phyloP scores from a whole-genome alignment of 2,329 filamentous ascomycete species.

The Saccharata proteae region DNA sequence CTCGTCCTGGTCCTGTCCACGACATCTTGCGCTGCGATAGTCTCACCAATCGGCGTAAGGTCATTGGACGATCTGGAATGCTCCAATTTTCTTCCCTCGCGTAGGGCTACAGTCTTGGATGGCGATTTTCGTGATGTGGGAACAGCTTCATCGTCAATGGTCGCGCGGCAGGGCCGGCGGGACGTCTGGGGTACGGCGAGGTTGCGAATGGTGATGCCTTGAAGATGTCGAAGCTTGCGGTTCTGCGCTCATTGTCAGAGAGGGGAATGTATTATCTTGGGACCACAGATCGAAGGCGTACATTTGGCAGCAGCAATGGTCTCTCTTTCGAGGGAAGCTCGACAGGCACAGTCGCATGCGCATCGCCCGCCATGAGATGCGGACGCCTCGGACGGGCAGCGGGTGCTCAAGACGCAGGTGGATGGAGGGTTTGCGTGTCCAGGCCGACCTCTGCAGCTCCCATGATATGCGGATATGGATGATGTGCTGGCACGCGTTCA shows the following conservation, averaged over 20 bases:
- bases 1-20: slow-evolving; percentile 4
- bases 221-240: slow-evolving; percentile 75
- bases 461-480: no score
- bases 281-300: slow-evolving; percentile 9
- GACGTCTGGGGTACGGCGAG: slow-evolving; percentile 52
- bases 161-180: slow-evolving; percentile 41
- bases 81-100: slow-evolving; percentile 36
- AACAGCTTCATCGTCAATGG: slow-evolving; percentile 65
- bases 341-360: no score
- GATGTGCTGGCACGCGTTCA: no score
- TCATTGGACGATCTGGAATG: slow-evolving; percentile 49
- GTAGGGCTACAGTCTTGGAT: slow-evolving; percentile 49
- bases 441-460: no score
- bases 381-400: no score
- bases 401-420: no score
- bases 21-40: no score
- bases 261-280: background rate
- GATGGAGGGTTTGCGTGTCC: no score
- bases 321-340: slow-evolving; percentile 18
- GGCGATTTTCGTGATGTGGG: slow-evolving; percentile 55
- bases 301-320: slow-evolving; percentile 26
- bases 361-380: no score
- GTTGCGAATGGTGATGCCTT: slow-evolving; percentile 79
- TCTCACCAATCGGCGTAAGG: slow-evolving; percentile 21
- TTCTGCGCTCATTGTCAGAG: slow-evolving; percentile 41